These are phyloP conservation scores for Iris macrosiphon DNA, from an alignment of 106 monocot genomes.

Conservation along the genomic window DNA sequence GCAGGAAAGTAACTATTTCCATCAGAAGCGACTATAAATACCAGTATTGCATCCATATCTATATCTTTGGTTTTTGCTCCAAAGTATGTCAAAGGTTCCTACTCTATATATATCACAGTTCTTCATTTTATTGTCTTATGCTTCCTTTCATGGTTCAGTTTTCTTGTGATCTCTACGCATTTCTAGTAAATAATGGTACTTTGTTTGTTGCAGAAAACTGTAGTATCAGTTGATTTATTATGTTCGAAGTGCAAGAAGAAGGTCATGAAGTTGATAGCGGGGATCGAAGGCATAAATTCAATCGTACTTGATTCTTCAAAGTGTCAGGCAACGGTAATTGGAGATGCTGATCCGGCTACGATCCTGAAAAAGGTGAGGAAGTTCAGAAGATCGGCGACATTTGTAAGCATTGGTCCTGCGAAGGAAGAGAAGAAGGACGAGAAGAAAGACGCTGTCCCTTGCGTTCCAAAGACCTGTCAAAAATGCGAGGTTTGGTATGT, in stretches of 20 bases:
- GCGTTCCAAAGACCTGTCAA: slow-evolving; percentile 3
- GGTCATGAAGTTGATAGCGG: slow-evolving; percentile 24
- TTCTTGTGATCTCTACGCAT: background rate
- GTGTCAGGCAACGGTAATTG: slow-evolving; percentile 9
- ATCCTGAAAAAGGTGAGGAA: slow-evolving; percentile 20
- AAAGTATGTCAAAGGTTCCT: no score
- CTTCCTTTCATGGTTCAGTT: no score
- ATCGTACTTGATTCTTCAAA: slow-evolving; percentile 24
- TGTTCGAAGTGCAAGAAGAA: slow-evolving; percentile 27
- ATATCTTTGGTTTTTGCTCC: no score
- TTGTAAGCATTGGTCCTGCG: slow-evolving; percentile 21
- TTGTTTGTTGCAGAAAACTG: slow-evolving; percentile 17
- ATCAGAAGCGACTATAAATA: no score
- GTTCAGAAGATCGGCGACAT: slow-evolving; percentile 12
- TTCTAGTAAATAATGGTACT: background rate
- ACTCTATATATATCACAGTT: no score
- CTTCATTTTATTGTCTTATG: no score
- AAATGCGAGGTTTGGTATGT: slow-evolving; percentile 11
- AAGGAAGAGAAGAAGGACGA: slow-evolving; percentile 19
- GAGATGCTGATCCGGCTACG: slow-evolving; percentile 17
- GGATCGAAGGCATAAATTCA: slow-evolving; percentile 20
- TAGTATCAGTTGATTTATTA: slow-evolving; percentile 15
- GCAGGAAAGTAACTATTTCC: no score
- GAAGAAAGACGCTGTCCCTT: background rate
- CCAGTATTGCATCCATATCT: background rate